A percentile compares a stretch with the other conserved stretches of the same genome.
These are phyloP conservation scores for Linnemannia zychae DNA, from an alignment of 192 early-diverging fungal species.

Conservation along the genomic window DNA sequence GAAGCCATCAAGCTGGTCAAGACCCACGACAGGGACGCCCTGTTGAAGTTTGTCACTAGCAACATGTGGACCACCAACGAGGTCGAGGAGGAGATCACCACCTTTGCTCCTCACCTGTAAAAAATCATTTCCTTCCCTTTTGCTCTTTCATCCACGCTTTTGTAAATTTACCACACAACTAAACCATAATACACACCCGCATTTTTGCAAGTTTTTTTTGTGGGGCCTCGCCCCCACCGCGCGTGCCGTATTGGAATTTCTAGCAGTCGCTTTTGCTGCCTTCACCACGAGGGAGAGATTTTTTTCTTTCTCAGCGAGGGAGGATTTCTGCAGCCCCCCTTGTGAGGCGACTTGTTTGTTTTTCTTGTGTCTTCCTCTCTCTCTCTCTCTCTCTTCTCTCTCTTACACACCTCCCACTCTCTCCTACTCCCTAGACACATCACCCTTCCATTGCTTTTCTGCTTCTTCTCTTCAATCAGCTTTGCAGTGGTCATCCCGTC, in stretches of 20 bases:
- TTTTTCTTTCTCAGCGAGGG: not conserved
- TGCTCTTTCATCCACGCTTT: not conserved
- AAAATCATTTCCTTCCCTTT: slow-evolving; percentile 1
- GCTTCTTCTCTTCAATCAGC: not conserved
- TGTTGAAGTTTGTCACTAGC: slow-evolving; percentile 35
- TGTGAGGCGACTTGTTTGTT: not conserved
- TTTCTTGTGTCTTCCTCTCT: not conserved
- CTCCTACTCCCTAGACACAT: not conserved
- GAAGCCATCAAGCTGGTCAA: slow-evolving; percentile 64
- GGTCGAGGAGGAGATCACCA: slow-evolving; percentile 36
- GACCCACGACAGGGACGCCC: slow-evolving; percentile 15
- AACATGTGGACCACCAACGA: slow-evolving; percentile 56
- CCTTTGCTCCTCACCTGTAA: slow-evolving; percentile 48
- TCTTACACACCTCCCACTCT: not conserved
- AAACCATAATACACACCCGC: not conserved
- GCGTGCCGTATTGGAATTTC: slow-evolving; percentile 4
- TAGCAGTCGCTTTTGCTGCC: slow-evolving; percentile 3
- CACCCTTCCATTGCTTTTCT: not conserved
- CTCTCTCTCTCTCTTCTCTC: not conserved
- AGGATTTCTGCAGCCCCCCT: not conserved
- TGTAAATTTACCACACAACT: not conserved
- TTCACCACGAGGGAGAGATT: slow-evolving; percentile 5
- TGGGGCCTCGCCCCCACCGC: not conserved
- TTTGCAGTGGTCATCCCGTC: not conserved
- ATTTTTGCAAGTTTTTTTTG: not conserved